Evolutionary conservation across 164 flowering plant genomes (phyloP).

Genomic region (Amborella trichopoda): DNA sequence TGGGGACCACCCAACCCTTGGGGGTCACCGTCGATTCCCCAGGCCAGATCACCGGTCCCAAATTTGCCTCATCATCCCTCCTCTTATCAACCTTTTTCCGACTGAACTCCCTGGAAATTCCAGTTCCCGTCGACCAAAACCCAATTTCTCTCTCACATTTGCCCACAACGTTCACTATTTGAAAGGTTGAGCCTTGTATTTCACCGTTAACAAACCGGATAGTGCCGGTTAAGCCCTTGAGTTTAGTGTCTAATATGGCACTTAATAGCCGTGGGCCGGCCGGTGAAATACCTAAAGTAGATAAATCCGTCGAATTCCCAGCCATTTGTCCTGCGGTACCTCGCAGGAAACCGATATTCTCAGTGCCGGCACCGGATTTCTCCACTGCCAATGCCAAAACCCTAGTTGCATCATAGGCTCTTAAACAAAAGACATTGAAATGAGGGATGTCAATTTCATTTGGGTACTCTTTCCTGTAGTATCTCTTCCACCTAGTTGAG

Average conservation of each 20-base stretch:
- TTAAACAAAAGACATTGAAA: constrained; percentile 2
- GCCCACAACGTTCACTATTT: constrained; percentile 29
- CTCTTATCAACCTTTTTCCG: not conserved
- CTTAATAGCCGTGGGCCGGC: constrained; percentile 19
- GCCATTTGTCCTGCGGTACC: not conserved
- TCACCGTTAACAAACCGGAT: constrained; percentile 28
- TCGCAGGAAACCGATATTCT: not conserved
- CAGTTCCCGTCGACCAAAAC: not conserved
- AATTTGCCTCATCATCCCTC: not conserved
- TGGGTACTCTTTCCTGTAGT: constrained; percentile 11
- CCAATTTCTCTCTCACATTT: constrained; percentile 1
- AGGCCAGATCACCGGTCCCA: constrained; percentile 21
- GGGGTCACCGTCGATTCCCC: constrained; percentile 11
- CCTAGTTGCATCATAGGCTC: constrained; percentile 28
- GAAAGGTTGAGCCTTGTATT: constrained; percentile 11
- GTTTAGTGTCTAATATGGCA: constrained; percentile 6
- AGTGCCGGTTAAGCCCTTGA: constrained; percentile 25
- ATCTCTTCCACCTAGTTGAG: constrained; percentile 16
- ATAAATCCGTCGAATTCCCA: constrained; percentile 10
- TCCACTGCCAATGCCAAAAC: constrained; percentile 35
- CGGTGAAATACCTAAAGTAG: constrained; percentile 18
- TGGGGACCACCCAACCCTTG: constrained; percentile 18
- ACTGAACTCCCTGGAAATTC: not conserved
- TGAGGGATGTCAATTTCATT: not conserved
- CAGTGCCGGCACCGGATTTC: constrained; percentile 3